phyloP scores from a whole-genome alignment of 2,329 filamentous ascomycete genomes.

The Emydomyces testavorans region DNA sequence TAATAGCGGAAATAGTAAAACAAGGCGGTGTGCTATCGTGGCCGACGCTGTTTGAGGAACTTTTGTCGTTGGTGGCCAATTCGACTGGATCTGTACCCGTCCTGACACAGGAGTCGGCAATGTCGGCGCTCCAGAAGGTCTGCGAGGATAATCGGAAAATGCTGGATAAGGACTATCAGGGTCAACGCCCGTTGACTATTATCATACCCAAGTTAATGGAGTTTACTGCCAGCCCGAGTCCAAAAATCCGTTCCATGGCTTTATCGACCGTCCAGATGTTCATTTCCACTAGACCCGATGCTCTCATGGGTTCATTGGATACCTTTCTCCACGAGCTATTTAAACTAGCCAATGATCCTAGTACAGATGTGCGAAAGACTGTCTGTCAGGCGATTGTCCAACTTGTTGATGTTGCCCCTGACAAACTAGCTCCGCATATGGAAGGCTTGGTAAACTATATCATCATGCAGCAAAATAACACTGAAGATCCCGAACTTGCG shows the following conservation, averaged over 20 bases:
- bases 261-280: conserved; percentile 85
- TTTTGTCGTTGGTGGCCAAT: conserved; percentile 68
- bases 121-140: conserved; percentile 85
- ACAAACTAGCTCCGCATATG: conserved; percentile 83
- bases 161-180: conserved; percentile 76
- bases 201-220: conserved; percentile 84
- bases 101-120: conserved; percentile 79
- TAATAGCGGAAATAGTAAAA: conserved; percentile 83
- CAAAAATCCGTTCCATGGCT: conserved; percentile 69
- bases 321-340: conserved; percentile 73
- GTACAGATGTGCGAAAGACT: conserved; percentile 73
- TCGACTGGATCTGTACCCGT: conserved; percentile 53
- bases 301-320: conserved; percentile 70
- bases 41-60: conserved; percentile 78
- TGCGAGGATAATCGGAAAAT: conserved; percentile 90
- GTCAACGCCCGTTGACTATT: conserved; percentile 74
- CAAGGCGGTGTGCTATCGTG: conserved; percentile 77
- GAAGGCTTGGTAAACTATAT: conserved; percentile 85
- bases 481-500: conserved; percentile 74
- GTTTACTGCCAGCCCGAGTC: conserved; percentile 63
- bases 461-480: conserved; percentile 70
- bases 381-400: conserved; percentile 90
- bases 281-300: conserved; percentile 70
- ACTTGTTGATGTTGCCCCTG: conserved; percentile 77
- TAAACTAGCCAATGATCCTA: conserved; percentile 62